Conservation (phyloP, 352 stramenopile species). For the Phytopythium aichiense region DNA sequence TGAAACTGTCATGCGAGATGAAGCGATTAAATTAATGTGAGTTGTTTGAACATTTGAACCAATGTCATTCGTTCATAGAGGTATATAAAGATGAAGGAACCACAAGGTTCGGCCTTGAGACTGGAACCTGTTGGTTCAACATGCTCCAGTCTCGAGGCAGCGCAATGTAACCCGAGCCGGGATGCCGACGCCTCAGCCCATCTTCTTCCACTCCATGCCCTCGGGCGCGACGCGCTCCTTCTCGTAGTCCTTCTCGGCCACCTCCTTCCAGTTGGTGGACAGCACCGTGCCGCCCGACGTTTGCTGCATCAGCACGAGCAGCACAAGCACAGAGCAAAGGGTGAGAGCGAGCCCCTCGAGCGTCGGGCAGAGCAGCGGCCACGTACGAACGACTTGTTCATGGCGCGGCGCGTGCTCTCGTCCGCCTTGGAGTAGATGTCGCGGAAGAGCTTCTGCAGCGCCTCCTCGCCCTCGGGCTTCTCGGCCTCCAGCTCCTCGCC, state of each 20-base stretch:
- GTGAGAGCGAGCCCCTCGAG: neutral
- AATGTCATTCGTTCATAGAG: too few relatives aligned
- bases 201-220: conserved; percentile 92
- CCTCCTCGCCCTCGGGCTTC: conserved; percentile 90
- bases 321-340: neutral
- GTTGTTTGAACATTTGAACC: too few relatives aligned
- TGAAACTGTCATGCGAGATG: too few relatives aligned
- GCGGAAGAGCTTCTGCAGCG: conserved; percentile 89
- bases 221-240: conserved; percentile 77
- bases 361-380: neutral
- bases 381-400: conserved; percentile 93
- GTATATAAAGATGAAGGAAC: too few relatives aligned
- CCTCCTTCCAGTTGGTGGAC: conserved; percentile 91
- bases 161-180: too few relatives aligned
- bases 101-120: too few relatives aligned
- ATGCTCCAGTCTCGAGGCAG: too few relatives aligned
- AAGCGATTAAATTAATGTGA: too few relatives aligned
- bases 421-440: conserved; percentile 92
- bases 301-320: conserved; percentile 51
- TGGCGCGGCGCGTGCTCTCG: conserved; percentile 87
- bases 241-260: conserved; percentile 89
- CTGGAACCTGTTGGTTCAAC: too few relatives aligned
- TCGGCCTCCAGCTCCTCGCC: conserved; percentile 77
- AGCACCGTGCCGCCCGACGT: conserved; percentile 91
- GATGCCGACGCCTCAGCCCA: conserved; percentile 17